Percentiles rank a stretch among this genome's conserved stretches.
Evolutionary conservation across 441 rosid genomes (phyloP).

Genomic region (Heliophila coronopifolia): DNA sequence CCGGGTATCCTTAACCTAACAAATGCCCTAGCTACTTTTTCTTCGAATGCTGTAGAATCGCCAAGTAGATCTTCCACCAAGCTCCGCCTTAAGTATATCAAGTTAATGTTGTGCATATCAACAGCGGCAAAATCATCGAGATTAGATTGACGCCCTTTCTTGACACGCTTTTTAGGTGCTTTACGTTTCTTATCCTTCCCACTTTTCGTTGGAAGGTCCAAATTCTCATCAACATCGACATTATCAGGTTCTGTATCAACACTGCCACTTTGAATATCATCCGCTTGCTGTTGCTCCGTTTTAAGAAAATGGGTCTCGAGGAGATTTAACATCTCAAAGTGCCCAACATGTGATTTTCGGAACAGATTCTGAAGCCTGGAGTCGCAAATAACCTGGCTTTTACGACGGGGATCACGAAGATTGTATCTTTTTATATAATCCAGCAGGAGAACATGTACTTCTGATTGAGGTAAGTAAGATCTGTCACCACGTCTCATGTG

Average conservation of each 20-base stretch:
- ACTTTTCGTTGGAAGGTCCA: constrained; percentile 45
- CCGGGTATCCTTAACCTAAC: constrained; percentile 84
- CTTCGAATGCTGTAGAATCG: constrained; percentile 59
- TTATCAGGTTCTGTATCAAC: constrained; percentile 65
- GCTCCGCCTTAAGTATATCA: constrained; percentile 75
- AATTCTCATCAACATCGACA: constrained; percentile 59
- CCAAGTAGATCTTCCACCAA: constrained; percentile 73
- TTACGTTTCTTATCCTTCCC: constrained; percentile 70
- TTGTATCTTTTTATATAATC: constrained; percentile 80
- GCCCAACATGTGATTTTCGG: constrained; percentile 88
- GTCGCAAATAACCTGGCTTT: constrained; percentile 88
- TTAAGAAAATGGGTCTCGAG: constrained; percentile 75
- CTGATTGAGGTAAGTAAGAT: constrained; percentile 65
- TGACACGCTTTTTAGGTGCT: constrained; percentile 60
- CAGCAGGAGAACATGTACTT: constrained; percentile 70
- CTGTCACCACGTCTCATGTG: constrained; percentile 84
- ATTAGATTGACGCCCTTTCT: constrained; percentile 69
- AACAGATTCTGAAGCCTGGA: constrained; percentile 70
- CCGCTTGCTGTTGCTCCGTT: constrained; percentile 62
- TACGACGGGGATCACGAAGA: constrained; percentile 87
- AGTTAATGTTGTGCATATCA: constrained; percentile 70
- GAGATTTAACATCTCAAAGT: constrained; percentile 93
- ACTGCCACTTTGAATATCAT: constrained; percentile 52
- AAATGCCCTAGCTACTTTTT: constrained; percentile 75
- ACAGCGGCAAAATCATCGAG: constrained; percentile 87